These are phyloP conservation scores for Massariosphaeria phaeospora DNA, from an alignment of 495 filamentous ascomycete genomes.

Conservation along the genomic window DNA sequence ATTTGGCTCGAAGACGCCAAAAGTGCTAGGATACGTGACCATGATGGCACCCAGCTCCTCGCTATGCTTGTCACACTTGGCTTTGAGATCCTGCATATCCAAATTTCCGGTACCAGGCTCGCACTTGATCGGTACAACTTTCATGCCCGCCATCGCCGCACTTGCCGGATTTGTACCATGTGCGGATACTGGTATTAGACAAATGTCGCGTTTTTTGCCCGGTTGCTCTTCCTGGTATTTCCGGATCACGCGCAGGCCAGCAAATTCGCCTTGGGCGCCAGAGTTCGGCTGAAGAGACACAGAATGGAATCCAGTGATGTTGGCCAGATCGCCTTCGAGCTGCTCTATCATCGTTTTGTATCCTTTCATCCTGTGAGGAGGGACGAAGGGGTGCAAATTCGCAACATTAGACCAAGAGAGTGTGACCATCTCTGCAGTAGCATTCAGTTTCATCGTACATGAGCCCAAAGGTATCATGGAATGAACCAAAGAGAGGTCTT, in stretches of 20 bases:
- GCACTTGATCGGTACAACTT: conserved; percentile 90
- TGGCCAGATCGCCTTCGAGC: conserved; percentile 69
- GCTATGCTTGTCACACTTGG: conserved; percentile 82
- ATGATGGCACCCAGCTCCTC: conserved; percentile 90
- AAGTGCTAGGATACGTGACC: conserved; percentile 98
- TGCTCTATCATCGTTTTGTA: conserved; percentile 66
- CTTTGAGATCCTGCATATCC: conserved; percentile 77
- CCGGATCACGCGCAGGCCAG: conserved; percentile 87
- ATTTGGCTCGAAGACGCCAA: conserved; percentile 89
- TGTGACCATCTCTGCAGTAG: conserved; percentile 88
- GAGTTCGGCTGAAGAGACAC: conserved; percentile 96
- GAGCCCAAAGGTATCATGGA: conserved; percentile 99
- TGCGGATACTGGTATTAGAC: conserved; percentile 92
- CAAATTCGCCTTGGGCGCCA: conserved; percentile 94
- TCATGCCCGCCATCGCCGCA: conserved; percentile 96
- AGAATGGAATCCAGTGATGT: conserved; percentile 86
- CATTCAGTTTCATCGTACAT: conserved; percentile 99
- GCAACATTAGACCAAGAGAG: conserved; percentile 82
- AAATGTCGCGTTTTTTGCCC: conserved; percentile 76
- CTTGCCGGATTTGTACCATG: conserved; percentile 97
- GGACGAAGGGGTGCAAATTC: conserved; percentile 79
- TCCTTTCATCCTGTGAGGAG: conserved; percentile 57
- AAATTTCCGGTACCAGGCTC: conserved; percentile 83
- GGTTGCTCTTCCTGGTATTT: conserved; percentile 67
- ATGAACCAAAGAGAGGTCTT: conserved; percentile 90